Evolutionary conservation across 257 asterid genomes (phyloP), one percentile per base, ranked within the genome.

Genomic region (Leptodermis oblonga): DNA sequence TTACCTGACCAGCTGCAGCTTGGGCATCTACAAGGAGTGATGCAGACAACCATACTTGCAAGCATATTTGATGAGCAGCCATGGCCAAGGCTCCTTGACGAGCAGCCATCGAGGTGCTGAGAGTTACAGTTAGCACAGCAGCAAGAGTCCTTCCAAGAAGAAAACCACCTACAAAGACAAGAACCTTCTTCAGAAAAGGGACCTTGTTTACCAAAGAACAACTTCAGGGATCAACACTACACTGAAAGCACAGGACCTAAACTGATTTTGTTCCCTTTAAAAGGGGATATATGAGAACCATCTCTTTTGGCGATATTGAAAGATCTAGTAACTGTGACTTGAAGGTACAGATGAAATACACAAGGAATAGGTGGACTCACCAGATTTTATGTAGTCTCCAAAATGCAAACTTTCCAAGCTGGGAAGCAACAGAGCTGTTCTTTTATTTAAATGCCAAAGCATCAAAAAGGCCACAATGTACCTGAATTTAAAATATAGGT

Each of bases 31-130:
- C 77, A 26, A 82, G 76, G 54, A 82, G 86, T 23, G 84, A 79
- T n/a, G 79, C 86, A 62, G 86, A 76, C 68, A 79, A 65, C 84
- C 86, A 82, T 1, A 82, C 86, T 75, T 79, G 86, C 76, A 82
- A 73, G 76, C 86, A 82, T 71, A 82, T 82, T 63, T 82, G 86
- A 68, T 82, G 86, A 26, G 86, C 84, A 17, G 86, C 86, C 86
- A 82, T 77, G 53, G 86, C 73, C 70, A 82, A 54, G 28, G 86
- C 74, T 67, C 86, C 86, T 23, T 65, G 74, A n/a, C 80, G 84
- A 76, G 86, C 86, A 5, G 82, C 86, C 84, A 79, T 82, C 48
- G 83, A 79, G 25, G 86, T 79, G 80, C 82, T 76, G 70, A 82
- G 80, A 26, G 84, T 79, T 51, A 82, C 78, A 45, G 86, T 79